Percentiles rank a stretch among this genome's conserved stretches.
Evolutionary conservation across 2,329 filamentous ascomycete genomes (phyloP).

Genomic region (Beauveria sp.): DNA sequence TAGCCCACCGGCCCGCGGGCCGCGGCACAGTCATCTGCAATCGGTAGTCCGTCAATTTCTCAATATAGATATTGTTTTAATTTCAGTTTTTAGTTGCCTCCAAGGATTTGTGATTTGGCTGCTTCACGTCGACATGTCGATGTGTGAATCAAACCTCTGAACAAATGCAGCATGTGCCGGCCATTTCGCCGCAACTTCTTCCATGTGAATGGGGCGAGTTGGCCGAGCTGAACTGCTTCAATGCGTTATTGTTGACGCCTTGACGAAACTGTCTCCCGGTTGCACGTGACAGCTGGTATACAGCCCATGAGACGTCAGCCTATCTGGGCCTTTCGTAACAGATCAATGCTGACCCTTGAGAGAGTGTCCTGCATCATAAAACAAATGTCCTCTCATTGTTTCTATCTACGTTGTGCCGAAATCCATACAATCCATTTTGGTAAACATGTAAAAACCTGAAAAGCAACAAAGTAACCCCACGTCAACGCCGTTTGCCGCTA

Average conservation of each 20-base stretch:
- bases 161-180: neutral
- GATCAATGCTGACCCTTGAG: too few species aligned
- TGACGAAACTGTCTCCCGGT: neutral
- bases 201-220: neutral
- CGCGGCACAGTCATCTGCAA: neutral
- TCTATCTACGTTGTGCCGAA: neutral
- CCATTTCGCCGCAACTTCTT: neutral
- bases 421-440: neutral
- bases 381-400: neutral
- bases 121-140: neutral
- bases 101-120: neutral
- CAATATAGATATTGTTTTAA: neutral
- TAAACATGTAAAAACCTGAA: neutral
- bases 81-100: too few species aligned
- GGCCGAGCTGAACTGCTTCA: neutral
- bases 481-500: conserved; percentile 14
- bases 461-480: neutral
- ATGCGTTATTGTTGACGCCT: neutral
- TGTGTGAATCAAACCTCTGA: neutral
- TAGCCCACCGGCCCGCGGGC: neutral
- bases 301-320: neutral
- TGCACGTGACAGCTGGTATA: neutral
- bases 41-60: neutral
- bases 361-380: too few species aligned
- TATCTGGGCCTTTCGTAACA: neutral